Evolutionary conservation across 2,329 filamentous ascomycete species (phyloP).

Genomic region (Grosmannia serpens): DNA sequence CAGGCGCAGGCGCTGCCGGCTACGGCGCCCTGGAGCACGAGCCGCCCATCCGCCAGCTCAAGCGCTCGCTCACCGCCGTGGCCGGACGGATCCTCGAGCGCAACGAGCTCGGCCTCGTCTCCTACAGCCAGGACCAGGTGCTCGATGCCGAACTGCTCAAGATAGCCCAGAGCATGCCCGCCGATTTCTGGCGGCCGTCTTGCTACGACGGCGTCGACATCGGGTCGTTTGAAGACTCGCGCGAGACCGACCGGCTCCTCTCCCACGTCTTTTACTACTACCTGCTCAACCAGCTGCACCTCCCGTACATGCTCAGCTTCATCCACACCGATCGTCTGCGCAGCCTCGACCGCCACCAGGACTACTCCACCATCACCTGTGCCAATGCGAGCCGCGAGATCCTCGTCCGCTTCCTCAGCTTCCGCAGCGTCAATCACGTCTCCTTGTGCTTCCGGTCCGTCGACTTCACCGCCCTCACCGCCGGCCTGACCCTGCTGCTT

Average conservation of each 20-base stretch:
- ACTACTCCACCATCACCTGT: not conserved
- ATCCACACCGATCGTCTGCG: not conserved
- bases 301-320: conserved; percentile 18
- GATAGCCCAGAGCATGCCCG: not conserved
- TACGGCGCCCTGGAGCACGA: not conserved
- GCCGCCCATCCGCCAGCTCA: not conserved
- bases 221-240: not conserved
- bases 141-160: not conserved
- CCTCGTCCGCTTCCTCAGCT: not conserved
- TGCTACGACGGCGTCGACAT: not conserved
- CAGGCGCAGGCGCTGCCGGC: not conserved
- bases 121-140: not conserved
- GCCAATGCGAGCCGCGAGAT: not conserved
- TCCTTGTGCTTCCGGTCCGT: not conserved
- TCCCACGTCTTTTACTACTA: conserved; percentile 15
- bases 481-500: not conserved
- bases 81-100: conserved; percentile 2
- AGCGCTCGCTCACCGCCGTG: not conserved
- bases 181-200: not conserved
- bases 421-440: not conserved
- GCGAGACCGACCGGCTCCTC: not conserved
- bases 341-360: not conserved
- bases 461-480: not conserved
- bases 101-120: not conserved
- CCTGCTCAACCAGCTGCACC: conserved; percentile 29